Evolutionary conservation across 176 grass and related monocot species (phyloP).

Genomic region (Triticum timopheevii): DNA sequence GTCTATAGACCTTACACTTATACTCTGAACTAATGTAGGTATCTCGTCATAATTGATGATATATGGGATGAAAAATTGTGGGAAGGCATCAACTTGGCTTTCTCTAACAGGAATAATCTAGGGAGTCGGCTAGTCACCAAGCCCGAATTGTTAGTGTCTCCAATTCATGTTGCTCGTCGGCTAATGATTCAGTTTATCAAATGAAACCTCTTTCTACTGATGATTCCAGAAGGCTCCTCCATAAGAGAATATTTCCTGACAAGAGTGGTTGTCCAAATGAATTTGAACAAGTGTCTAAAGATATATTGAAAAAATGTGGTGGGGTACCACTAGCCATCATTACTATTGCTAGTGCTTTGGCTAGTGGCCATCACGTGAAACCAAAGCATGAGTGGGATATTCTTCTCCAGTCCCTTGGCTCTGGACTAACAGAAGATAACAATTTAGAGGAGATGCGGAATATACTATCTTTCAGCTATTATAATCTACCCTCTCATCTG

Average conservation of each 20-base stretch:
- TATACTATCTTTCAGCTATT: background rate
- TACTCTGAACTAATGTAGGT: too few relatives aligned
- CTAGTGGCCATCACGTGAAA: background rate
- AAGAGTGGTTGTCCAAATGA: background rate
- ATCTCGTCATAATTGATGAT: too few relatives aligned
- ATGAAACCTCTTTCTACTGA: background rate
- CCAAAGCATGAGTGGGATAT: background rate
- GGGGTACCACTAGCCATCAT: background rate
- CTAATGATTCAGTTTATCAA: background rate
- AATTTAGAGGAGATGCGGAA: background rate
- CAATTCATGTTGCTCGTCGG: background rate
- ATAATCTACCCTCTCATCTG: background rate
- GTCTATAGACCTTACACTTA: too few relatives aligned
- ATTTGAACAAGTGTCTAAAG: background rate
- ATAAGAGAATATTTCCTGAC: background rate
- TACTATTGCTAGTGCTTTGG: background rate
- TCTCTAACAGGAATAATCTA: background rate
- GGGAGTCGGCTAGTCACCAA: background rate
- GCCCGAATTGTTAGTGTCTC: accelerated
- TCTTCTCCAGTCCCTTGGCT: background rate
- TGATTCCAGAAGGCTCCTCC: background rate
- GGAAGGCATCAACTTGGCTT: background rate
- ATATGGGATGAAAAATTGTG: too few relatives aligned
- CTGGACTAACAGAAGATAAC: background rate
- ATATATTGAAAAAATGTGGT: background rate